Conservation (phyloP, 208 protist species). For the Acanthamoeba triangularis region DNA sequence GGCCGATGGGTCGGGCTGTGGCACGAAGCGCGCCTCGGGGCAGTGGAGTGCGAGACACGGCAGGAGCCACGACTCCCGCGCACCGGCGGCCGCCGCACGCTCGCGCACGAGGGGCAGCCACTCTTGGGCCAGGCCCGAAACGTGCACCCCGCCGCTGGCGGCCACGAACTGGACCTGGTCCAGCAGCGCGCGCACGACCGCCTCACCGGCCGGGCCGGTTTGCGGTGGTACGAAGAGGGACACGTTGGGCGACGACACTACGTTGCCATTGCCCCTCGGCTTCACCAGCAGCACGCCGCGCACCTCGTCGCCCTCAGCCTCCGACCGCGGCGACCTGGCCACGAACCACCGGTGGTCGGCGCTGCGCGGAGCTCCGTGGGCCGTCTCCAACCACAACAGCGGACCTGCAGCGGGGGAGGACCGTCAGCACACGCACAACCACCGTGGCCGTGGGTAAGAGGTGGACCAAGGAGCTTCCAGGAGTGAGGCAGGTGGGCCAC, state of each 20-base stretch:
- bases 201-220: background rate
- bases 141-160: background rate
- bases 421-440: too few species aligned
- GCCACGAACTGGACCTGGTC: background rate
- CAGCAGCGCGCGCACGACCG: background rate
- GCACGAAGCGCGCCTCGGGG: background rate
- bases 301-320: background rate
- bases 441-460: too few species aligned
- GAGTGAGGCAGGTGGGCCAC: too few species aligned
- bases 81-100: background rate
- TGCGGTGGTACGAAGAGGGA: conserved; percentile 9
- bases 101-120: conserved; percentile 1
- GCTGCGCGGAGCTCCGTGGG: background rate
- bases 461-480: too few species aligned
- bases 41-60: conserved; percentile 24
- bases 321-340: background rate
- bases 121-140: background rate
- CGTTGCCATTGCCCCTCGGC: background rate
- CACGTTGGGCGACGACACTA: background rate
- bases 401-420: too few species aligned
- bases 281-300: conserved; percentile 14
- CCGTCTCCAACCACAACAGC: background rate
- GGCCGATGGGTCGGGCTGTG: background rate
- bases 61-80: background rate
- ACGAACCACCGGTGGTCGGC: conserved; percentile 1